Evolutionary conservation across 192 early-diverging fungal species (phyloP), one percentile per base, ranked within the genome.

Genomic region (Thoreauomyces humboldtii): DNA sequence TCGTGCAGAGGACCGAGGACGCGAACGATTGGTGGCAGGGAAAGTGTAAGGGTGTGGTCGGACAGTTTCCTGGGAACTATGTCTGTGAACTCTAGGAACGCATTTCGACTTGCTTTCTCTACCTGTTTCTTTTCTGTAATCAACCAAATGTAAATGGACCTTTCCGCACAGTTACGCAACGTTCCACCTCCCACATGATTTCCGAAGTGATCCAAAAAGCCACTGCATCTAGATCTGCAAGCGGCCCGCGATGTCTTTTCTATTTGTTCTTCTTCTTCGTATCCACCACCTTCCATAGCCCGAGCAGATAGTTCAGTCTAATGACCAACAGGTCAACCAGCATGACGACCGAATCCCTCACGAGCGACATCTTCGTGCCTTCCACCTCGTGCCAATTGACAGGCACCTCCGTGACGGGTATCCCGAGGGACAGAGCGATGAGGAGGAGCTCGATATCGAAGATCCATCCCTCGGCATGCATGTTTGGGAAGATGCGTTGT

Each of bases 341-440:
- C 96, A 98, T 96, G 53, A 83, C 75, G 44, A 98, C 81, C 7
- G 92, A 92, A 65, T 95, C 96, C 51, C 79, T 74, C 56, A 93
- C 78, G 51, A 98, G 77, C 7, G 84, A 88, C 70, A 98, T 89
- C 68, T 98, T 98, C 67, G 85, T 91, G 14, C 96, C 96, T 58
- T 91, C 93, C 32, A 98, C 88, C 70, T 98, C 96, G 68, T 96
- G 92, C 96, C 96, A 98, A 21, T 81, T 91, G 12, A 98, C 92
- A 4, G 89, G 88, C 6, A 96, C 91, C 69, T 98, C 96, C 4
- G 74, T 79, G 29, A 98, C 85, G 2, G 89, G 91, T 22, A 94
- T 90, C 1, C 73, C 46, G 25, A 84, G 76, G 43, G 80, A 76
- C 29, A 84, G 70, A 1, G 92, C 93, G 53, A 96, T 80, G 69